Base-by-base conservation (phyloP, 768 basidiomycete genomes). In the Panaeolus papilionaceus region DNA sequence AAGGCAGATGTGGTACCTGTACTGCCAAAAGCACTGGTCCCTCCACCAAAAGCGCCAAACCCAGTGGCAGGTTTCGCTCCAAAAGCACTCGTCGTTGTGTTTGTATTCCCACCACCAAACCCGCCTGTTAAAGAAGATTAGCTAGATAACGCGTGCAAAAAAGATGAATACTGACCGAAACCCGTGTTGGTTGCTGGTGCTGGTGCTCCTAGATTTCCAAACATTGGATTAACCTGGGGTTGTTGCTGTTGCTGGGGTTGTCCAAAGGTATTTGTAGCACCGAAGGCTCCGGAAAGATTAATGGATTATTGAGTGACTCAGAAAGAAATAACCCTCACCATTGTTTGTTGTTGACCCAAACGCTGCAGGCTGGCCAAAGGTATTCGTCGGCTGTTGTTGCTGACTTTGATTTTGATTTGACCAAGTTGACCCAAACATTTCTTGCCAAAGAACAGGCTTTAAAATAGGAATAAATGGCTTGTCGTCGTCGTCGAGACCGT, bases 401-500 rank as follows among this genome's bases (percentile, higher is more conserved):
- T 88, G 89, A 67, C 87, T 87, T 74, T 87, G 89, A 74, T 88
- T 88, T 63, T 86, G 86, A 74, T 85, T 89, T 23, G 83, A 83
- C 92, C 92, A 94, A 61, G 89, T 81, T 61, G 91, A 92, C 47
- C 84, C 83, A 75, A 93, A 93, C 92, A 93, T 93, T 62, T 65
- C 79, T 72, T 68, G 58, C 66, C n/a, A 66, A 44, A 61, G 65
- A 67, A 67, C 62, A 66, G 61, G 45, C 33, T 33, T 33, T 68
- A 42, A 54, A 61, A 67, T 51, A 39, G 63, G n/a, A 66, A 64
- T 65, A 66, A 40, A 51, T 67, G 66, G 66, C 68, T 68, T 66
- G 61, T 61, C 40, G 74, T 70, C 72, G 72, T 74, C 70, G 74
- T 68, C 67, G 68, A 70, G 64, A 61, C 67, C 68, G 68, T 65